Percentiles rank a stretch among this genome's conserved stretches.
Conservation (phyloP, 805 yeast genomes). For the Wickerhamiella qilinensis region DNA sequence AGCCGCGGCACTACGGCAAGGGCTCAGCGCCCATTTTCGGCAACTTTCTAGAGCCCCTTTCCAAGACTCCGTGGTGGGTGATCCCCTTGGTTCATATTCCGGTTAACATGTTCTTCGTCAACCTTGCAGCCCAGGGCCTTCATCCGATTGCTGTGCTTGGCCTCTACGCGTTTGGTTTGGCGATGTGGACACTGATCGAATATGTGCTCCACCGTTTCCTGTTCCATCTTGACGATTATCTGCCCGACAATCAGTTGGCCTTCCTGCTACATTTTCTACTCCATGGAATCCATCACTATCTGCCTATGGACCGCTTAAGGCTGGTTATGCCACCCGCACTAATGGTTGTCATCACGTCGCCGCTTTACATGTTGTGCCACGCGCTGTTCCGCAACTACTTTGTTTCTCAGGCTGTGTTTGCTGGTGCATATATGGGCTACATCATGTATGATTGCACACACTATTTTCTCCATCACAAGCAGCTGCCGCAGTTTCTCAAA, state of each 20-base stretch:
- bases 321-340: constrained; percentile 94
- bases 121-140: constrained; percentile 40
- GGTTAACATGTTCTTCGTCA: constrained; percentile 46
- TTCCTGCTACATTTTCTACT: constrained; percentile 74
- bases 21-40: constrained; percentile 96
- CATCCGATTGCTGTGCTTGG: constrained; percentile 28
- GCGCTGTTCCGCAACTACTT: constrained; percentile 52
- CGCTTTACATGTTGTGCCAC: constrained; percentile 70
- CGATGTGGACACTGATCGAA: constrained; percentile 87
- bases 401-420: constrained; percentile 80
- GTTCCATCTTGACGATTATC: constrained; percentile 76
- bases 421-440: constrained; percentile 93
- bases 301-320: constrained; percentile 91
- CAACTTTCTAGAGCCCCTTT: constrained; percentile 79
- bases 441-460: constrained; percentile 87
- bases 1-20: constrained; percentile 95
- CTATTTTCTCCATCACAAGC: constrained; percentile 79
- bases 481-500: constrained; percentile 61
- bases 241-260: constrained; percentile 66
- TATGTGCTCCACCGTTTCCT: constrained; percentile 76
- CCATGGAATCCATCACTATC: constrained; percentile 93
- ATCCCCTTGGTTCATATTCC: constrained; percentile 85
- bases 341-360: constrained; percentile 53
- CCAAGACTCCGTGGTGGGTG: constrained; percentile 88
- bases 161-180: constrained; percentile 65